Percentiles rank a stretch among this genome's conserved stretches.
Conservation (phyloP, 306 rosid species). For the Carpinus viminea region DNA sequence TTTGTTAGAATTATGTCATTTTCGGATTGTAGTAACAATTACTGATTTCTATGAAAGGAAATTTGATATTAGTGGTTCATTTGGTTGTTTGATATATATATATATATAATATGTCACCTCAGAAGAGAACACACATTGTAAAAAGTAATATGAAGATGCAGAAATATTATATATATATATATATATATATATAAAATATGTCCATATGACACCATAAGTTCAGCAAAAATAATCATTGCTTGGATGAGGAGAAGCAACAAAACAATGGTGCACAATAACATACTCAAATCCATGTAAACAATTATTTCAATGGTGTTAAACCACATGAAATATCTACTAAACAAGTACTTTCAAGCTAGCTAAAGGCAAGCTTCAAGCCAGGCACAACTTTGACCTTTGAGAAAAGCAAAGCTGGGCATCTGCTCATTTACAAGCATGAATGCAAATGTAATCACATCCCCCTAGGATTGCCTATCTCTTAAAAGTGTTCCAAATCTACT, state of each 20-base stretch:
- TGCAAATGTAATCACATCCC: not conserved
- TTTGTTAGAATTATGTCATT: conserved; percentile 20
- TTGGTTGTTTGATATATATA: not conserved
- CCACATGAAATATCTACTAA: too few relatives aligned
- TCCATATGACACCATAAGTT: conserved; percentile 23
- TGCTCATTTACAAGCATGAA: not conserved
- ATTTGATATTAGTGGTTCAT: conserved; percentile 11
- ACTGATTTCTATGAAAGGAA: conserved; percentile 26
- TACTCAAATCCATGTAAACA: not conserved
- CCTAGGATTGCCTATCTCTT: not conserved
- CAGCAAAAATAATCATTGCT: conserved; percentile 1
- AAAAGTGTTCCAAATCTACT: not conserved
- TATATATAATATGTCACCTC: conserved; percentile 21
- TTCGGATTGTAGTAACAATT: conserved; percentile 25
- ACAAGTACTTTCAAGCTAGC: too few relatives aligned
- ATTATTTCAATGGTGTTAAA: too few relatives aligned
- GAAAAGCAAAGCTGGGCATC: not conserved
- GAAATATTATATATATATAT: conserved; percentile 13
- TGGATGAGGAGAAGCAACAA: conserved; percentile 22
- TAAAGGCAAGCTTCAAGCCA: not conserved
- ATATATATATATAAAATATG: too few relatives aligned
- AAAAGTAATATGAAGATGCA: conserved; percentile 23
- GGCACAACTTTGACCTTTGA: not conserved
- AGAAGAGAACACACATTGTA: conserved; percentile 18
- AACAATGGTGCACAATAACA: not conserved